phyloP scores from a whole-genome alignment of 805 yeast genomes.

The Nakazawaea laoshanensis region DNA sequence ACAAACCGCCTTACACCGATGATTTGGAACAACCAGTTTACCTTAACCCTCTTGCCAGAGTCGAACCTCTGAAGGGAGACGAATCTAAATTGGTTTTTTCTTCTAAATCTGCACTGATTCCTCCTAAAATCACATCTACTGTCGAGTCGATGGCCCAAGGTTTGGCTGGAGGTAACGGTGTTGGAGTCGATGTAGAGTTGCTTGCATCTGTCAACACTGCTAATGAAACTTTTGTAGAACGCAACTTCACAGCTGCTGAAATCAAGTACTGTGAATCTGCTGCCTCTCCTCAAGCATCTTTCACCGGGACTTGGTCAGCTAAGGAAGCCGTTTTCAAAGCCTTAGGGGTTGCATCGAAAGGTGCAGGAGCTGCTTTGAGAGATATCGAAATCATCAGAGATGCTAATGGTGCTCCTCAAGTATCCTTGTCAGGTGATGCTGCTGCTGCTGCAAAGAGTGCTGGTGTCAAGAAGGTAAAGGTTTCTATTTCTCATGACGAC shows the following conservation, averaged over 20 bases:
- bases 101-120: slow-evolving; percentile 40
- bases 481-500: slow-evolving; percentile 94
- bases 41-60: slow-evolving; percentile 92
- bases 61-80: slow-evolving; percentile 26
- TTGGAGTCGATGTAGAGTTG: slow-evolving; percentile 96
- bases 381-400: slow-evolving; percentile 84
- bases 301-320: slow-evolving; percentile 98
- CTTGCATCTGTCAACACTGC: slow-evolving; percentile 71
- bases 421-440: slow-evolving; percentile 71
- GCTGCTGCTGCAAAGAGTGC: slow-evolving; percentile 59
- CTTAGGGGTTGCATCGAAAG: slow-evolving; percentile 78
- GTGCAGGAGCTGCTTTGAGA: slow-evolving; percentile 90
- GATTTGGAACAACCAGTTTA: slow-evolving; percentile 86
- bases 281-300: slow-evolving; percentile 78
- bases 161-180: slow-evolving; percentile 54
- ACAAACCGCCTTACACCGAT: slow-evolving; percentile 83
- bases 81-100: slow-evolving; percentile 34
- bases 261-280: slow-evolving; percentile 68
- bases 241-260: slow-evolving; percentile 85
- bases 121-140: slow-evolving; percentile 33
- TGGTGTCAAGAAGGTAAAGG: slow-evolving; percentile 66
- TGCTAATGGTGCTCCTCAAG: slow-evolving; percentile 74
- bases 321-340: slow-evolving; percentile 99
- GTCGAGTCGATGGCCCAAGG: slow-evolving; percentile 59
- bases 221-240: slow-evolving; percentile 85